Base-by-base conservation (phyloP, 495 filamentous ascomycete genomes). In the Barbatosphaeria neglecta region DNA sequence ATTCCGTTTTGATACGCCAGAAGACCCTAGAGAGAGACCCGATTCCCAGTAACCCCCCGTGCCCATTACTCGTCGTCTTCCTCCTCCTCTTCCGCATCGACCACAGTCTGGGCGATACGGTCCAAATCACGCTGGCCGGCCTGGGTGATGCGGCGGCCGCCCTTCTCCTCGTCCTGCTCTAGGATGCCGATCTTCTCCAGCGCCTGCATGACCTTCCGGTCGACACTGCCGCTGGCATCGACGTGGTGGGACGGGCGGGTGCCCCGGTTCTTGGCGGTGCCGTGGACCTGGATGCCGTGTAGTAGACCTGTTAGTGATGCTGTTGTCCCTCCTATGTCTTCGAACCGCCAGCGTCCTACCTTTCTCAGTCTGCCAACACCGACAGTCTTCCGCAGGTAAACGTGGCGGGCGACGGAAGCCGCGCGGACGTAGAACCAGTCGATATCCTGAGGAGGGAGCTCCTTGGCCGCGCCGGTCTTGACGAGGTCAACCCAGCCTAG, bases 371-470 rank as follows among this genome's bases (percentile, higher is more conserved):
- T 86, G 64, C 86, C 86, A 50, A 98, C 90, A 76, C 92, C 92
- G 64, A 98, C 90, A 61, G 90, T 95, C 78, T 97, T 97, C 71
- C 92, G 83, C 68, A 98, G 80, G 77, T 98, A 98, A 77, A 97
- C 80, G 75, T 98, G 92, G 63, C 92, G 92, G 58, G 92, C 92
- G 66, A 96, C 81, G 57, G 89, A 76, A 57, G 92, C 92, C 64
- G 90, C 88, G 64, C 92, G 90, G 68, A 95, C 78, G 83, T 97
- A 98, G 83, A 86, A 98, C 90, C 90, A 95, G 77, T 96, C 90
- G 61, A 86, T 83, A 63, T 84, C 85, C 81, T 95, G 90, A 61
- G 90, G 90, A 59, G 90, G 90, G 55, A 97, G 86, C 76, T 97
- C 90, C 73, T 95, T 95, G 67, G 83, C 83, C 66, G 81, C 76